Conservation (phyloP, 2,329 filamentous ascomycete genomes). For the Neofusicoccum kwambonambiense region DNA sequence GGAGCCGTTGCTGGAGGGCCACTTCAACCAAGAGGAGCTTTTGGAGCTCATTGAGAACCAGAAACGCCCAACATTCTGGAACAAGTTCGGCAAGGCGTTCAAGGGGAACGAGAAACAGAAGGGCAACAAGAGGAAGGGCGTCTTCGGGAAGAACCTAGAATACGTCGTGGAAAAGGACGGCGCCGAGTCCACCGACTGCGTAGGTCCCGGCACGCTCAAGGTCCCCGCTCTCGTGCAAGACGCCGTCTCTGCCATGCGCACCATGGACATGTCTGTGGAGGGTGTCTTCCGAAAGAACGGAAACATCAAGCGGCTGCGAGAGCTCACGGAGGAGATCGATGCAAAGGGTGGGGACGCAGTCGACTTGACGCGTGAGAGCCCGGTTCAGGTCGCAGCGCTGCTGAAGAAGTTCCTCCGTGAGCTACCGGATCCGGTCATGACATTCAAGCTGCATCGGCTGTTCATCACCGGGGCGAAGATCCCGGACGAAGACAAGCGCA, state of each 20-base stretch:
- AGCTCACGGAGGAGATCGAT: constrained; percentile 83
- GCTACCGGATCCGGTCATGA: constrained; percentile 90
- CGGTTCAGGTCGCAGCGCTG: constrained; percentile 89
- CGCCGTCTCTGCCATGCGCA: constrained; percentile 88
- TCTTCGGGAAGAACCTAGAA: constrained; percentile 88
- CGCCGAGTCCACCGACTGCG: constrained; percentile 95
- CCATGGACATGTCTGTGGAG: constrained; percentile 98
- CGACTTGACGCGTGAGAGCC: constrained; percentile 82
- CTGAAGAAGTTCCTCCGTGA: constrained; percentile 94
- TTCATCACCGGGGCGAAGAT: constrained; percentile 91
- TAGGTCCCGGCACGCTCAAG: constrained; percentile 84
- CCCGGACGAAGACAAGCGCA: constrained; percentile 73
- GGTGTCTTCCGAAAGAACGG: constrained; percentile 99
- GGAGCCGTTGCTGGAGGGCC: constrained; percentile 83
- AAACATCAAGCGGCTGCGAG: constrained; percentile 91
- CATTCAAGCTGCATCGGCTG: constrained; percentile 87
- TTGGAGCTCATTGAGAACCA: constrained; percentile 83
- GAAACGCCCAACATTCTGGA: constrained; percentile 93
- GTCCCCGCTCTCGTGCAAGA: constrained; percentile 96
- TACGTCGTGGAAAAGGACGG: constrained; percentile 88
- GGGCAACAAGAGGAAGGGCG: constrained; percentile 82
- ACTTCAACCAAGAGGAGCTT: constrained; percentile 92
- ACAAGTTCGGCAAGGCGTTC: constrained; percentile 95
- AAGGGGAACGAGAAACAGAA: constrained; percentile 62
- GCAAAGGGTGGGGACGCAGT: constrained; percentile 79